A percentile compares a stretch with the other conserved stretches of the same genome.
Evolutionary conservation across 345 rosid species (phyloP).

Genomic region (Camelina laxa): DNA sequence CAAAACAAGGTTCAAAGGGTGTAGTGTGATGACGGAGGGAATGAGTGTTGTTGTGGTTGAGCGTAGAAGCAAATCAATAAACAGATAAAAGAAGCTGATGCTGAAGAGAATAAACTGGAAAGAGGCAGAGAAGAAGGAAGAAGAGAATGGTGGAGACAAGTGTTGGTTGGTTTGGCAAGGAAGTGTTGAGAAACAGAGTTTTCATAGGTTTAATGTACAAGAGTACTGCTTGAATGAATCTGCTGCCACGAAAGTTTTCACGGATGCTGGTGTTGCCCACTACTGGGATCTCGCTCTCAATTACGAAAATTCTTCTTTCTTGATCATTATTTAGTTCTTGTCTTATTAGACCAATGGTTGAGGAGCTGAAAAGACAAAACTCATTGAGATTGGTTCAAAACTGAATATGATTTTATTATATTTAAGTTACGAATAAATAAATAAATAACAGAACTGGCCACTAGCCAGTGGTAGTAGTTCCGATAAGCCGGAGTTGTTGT

Average conservation of each 20-base stretch:
- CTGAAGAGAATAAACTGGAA: slow-evolving; percentile 87
- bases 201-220: slow-evolving; percentile 65
- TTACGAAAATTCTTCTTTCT: slow-evolving; percentile 11
- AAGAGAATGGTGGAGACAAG: slow-evolving; percentile 58
- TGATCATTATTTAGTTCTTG: too few relatives aligned
- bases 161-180: slow-evolving; percentile 88
- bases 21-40: slow-evolving; percentile 70
- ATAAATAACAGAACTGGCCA: not conserved
- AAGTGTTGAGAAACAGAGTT: slow-evolving; percentile 66
- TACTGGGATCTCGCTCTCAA: slow-evolving; percentile 85
- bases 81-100: slow-evolving; percentile 88
- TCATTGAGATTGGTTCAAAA: not conserved
- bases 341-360: too few relatives aligned
- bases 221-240: slow-evolving; percentile 82
- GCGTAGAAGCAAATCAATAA: slow-evolving; percentile 83
- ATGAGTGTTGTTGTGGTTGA: slow-evolving; percentile 79
- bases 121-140: slow-evolving; percentile 54
- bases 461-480: not conserved
- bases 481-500: slow-evolving; percentile 9
- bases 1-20: too few relatives aligned
- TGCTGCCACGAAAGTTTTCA: slow-evolving; percentile 73
- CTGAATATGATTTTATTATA: too few relatives aligned
- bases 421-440: not conserved
- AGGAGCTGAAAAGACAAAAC: not conserved
- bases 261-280: slow-evolving; percentile 74